Conservation (phyloP, 2,329 filamentous ascomycete species). For the Aspergillus nomiae region DNA sequence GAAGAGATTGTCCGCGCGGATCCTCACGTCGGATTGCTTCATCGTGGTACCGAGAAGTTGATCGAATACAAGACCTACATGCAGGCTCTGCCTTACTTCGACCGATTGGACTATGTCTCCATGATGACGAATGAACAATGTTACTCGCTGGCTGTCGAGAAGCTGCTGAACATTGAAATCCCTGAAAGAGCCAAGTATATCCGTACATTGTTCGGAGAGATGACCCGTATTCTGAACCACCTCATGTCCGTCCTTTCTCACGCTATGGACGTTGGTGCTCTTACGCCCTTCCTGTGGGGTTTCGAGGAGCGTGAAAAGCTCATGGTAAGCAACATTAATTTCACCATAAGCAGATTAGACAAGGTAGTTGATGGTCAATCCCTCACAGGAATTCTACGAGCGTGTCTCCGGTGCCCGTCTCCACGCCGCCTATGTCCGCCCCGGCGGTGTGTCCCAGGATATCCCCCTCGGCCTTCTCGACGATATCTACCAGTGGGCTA, state of each 20-base stretch:
- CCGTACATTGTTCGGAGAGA: slow-evolving; percentile 90
- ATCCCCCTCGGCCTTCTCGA: slow-evolving; percentile 90
- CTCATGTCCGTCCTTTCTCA: slow-evolving; percentile 97
- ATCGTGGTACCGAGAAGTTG: slow-evolving; percentile 97
- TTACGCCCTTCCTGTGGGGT: slow-evolving; percentile 98
- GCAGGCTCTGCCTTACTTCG: slow-evolving; percentile 97
- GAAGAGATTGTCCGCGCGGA: slow-evolving; percentile 97
- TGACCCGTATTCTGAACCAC: slow-evolving; percentile 93
- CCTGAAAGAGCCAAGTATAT: slow-evolving; percentile 97
- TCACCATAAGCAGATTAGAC: background rate
- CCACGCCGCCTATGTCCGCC: slow-evolving; percentile 94
- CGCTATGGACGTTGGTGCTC: slow-evolving; percentile 97
- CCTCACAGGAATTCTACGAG: slow-evolving; percentile 91
- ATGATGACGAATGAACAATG: slow-evolving; percentile 99
- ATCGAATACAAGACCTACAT: slow-evolving; percentile 99
- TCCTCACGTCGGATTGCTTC: slow-evolving; percentile 93
- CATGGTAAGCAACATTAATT: slow-evolving; percentile 68
- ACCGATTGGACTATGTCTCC: slow-evolving; percentile 96
- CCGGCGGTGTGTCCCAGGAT: slow-evolving; percentile 95
- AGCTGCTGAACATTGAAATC: slow-evolving; percentile 94
- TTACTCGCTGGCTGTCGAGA: slow-evolving; percentile 93
- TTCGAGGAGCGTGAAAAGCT: slow-evolving; percentile 99
- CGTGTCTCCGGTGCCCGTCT: slow-evolving; percentile 97
- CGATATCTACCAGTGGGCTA: slow-evolving; percentile 99
- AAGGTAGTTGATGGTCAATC: background rate